phyloP scores from a whole-genome alignment of 495 filamentous ascomycete genomes.

The Rhizodiscina lignyota region DNA sequence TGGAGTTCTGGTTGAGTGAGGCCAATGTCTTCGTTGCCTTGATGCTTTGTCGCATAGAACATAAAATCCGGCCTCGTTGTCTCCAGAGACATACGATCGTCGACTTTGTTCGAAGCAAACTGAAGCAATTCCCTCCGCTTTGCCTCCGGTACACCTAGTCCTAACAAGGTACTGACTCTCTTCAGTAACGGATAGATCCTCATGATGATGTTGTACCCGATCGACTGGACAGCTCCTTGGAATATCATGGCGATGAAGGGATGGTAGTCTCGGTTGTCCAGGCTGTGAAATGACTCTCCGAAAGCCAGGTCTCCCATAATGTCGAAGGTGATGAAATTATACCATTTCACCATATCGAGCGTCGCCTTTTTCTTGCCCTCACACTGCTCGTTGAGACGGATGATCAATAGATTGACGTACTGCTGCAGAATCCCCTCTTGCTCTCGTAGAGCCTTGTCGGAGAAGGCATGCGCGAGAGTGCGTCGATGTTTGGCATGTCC shows the following conservation, averaged over 20 bases:
- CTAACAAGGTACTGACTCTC: neutral
- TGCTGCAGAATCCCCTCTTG: conserved; percentile 30
- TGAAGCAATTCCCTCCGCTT: conserved; percentile 7
- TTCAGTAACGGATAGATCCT: neutral
- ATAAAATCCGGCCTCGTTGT: conserved; percentile 16
- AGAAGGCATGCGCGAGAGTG: conserved; percentile 32
- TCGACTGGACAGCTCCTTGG: conserved; percentile 4
- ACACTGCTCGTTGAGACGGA: conserved; percentile 12
- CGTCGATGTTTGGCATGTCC: conserved; percentile 24
- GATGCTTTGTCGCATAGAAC: conserved; percentile 19
- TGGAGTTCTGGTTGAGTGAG: conserved; percentile 25
- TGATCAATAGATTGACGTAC: conserved; percentile 25
- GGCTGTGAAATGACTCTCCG: conserved; percentile 32
- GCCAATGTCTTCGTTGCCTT: conserved; percentile 8
- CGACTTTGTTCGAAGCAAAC: conserved; percentile 2
- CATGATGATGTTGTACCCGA: neutral
- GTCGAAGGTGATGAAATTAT: conserved; percentile 40
- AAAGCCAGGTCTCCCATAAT: conserved; percentile 41
- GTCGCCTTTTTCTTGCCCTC: neutral
- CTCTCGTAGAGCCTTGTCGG: conserved; percentile 27
- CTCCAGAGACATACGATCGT: conserved; percentile 5
- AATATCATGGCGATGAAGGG: conserved; percentile 25
- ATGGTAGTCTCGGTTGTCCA: conserved; percentile 27
- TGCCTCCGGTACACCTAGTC: conserved; percentile 1
- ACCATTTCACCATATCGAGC: conserved; percentile 29